Conservation (phyloP, 75 land plant genomes). For the Azolla pinnata region DNA sequence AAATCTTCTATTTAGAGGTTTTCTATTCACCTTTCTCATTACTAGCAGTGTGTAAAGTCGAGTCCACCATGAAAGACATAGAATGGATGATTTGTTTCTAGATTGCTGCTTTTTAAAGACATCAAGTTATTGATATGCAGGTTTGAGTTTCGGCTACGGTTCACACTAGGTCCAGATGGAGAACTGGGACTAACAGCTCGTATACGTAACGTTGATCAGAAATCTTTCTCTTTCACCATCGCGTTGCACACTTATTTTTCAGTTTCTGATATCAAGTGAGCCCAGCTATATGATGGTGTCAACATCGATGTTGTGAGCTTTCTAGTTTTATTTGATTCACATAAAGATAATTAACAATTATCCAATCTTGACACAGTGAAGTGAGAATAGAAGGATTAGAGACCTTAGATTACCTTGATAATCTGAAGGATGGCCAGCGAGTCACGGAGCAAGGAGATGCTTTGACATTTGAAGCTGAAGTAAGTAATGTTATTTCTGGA, state of each 20-base stretch:
- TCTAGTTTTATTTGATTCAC: too few species aligned
- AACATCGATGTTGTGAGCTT: too few species aligned
- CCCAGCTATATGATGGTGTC: too few species aligned
- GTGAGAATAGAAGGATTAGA: conserved; percentile 33
- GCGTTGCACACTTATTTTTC: conserved; percentile 39
- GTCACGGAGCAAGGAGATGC: conserved; percentile 31
- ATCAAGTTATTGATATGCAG: too few species aligned
- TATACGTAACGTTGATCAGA: conserved; percentile 33
- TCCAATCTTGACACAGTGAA: conserved; percentile 22
- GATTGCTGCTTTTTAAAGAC: too few species aligned
- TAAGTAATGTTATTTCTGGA: conserved; percentile 1
- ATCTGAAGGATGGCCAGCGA: conserved; percentile 13
- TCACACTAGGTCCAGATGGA: conserved; percentile 24
- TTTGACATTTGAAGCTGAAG: conserved; percentile 27
- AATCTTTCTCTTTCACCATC: conserved; percentile 36
- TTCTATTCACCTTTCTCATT: too few species aligned
- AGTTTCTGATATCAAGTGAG: conserved; percentile 34
- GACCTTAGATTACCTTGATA: conserved; percentile 24
- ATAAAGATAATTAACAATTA: too few species aligned
- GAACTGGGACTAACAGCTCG: conserved; percentile 25
- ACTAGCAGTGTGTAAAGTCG: too few species aligned
- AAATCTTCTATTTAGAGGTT: too few species aligned
- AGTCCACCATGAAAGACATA: too few species aligned
- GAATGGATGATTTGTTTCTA: too few species aligned
- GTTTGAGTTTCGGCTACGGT: conserved; percentile 32